Conservation (phyloP, 129 eudicot genomes). For the Scalesia atractyloides region DNA sequence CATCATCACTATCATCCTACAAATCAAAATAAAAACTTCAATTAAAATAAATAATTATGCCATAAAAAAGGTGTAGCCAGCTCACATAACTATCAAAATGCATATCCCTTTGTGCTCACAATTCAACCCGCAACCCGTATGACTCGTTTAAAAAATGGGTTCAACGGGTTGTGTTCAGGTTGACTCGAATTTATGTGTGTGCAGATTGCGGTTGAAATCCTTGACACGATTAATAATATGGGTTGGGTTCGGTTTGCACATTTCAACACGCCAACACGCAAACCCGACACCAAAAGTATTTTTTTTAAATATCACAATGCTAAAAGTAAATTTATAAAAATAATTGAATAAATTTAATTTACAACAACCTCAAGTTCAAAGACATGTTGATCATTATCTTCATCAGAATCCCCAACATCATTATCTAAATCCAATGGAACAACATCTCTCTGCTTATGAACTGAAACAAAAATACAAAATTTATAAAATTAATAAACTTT, state of each 20-base stretch:
- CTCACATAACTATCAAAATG: not conserved
- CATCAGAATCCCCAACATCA: conserved; percentile 64
- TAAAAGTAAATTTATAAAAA: not conserved
- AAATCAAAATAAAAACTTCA: conserved; percentile 17
- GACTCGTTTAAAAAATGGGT: too few species aligned
- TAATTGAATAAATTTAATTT: not conserved
- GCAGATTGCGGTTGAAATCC: too few species aligned
- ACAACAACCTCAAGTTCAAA: conserved; percentile 58
- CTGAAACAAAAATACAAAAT: conserved; percentile 38
- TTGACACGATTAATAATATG: too few species aligned
- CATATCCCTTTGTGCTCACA: not conserved
- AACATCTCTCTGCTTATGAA: conserved; percentile 88
- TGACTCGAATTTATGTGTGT: too few species aligned
- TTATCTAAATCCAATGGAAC: conserved; percentile 68
- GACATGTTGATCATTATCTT: conserved; percentile 73
- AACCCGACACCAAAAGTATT: not conserved
- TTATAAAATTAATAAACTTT: not conserved
- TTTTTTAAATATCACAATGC: not conserved
- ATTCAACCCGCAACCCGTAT: too few species aligned
- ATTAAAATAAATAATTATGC: not conserved
- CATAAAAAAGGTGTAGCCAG: not conserved
- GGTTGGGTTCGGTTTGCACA: too few species aligned
- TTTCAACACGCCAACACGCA: too few species aligned
- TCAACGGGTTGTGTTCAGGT: too few species aligned
- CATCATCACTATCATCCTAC: conserved; percentile 53